Base-by-base conservation (phyloP, 495 filamentous ascomycete species). In the Oidiodendron maius region DNA sequence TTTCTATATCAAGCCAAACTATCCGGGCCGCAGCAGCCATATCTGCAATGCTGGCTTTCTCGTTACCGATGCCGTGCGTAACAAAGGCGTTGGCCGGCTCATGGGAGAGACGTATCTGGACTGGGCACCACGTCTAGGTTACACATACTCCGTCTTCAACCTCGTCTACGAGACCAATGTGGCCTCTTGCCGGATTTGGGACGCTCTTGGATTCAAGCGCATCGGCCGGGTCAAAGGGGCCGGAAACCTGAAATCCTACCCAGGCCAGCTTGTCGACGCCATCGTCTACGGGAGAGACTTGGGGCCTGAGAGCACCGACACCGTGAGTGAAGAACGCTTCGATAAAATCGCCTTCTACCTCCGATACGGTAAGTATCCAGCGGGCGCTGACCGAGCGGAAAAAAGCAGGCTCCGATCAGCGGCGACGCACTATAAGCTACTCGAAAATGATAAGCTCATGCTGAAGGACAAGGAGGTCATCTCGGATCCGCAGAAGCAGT, bases 271-370 rank as follows among this genome's bases (percentile, higher is more conserved):
- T 37, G 81, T 97, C 36, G 94, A 98, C 65, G 94, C 93, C 41
- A 96, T 97, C 64, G 95, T 97, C 45, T 98, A 93, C 64, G 93
- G 94, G 2, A 80, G 94, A 20, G 90, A 95, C 57, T 77, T 98
- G 13, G 82, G 80, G 9, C 67, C 75, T 3, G 81, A 83, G 43
- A 83, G 82, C 50, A 90, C 95, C 57, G 89, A 95, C 62, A 88
- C 86, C 57, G 86, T 94, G 56, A 90, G 85, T 61, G 91, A 96
- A 74, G 91, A 96, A 65, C 86, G 93, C 51, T 97, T 97, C 71
- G 91, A 96, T 70, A 98, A 96, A 70, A 98, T 98, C 59, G 82
- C 87, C 48, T 96, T 87, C 68, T 98, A 98, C 70, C 82, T 98
- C 56, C 94, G 95, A 61, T 87, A 89, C 65, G 83, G 83, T 59